Evolutionary conservation across 192 early-diverging fungal genomes (phyloP), one percentile per base, ranked within the genome.

Genomic region (Coemansia sp.): DNA sequence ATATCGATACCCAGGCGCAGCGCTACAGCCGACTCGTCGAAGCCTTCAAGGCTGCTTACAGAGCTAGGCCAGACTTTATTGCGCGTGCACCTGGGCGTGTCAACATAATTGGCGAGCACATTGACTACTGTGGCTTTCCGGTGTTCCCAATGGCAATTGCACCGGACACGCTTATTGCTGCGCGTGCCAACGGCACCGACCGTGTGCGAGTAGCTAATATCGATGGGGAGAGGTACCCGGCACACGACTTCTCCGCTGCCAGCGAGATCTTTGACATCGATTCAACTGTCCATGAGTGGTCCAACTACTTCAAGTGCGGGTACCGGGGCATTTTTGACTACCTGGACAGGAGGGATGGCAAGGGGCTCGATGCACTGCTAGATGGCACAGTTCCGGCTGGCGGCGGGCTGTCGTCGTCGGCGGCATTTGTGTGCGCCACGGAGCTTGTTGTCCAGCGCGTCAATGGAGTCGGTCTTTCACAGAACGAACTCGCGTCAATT

Each of bases 121-220:
- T 98, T 51, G 96, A 98, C 82, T 96, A 96, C 83, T 90, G 88
- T 66, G 95, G 94, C 25, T 93, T 91, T 63, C 92, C 92, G 18
- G 96, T 98, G 16, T 85, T 98, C 23, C 96, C 96, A 34, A 96
- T 96, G 95, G 96, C 94, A 39, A 90, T 98, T 66, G 92, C 90
- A 43, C 85, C 91, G 13, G 77, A 80, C 30, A 65, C 58, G 0
- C 68, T 80, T 18, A 68, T 80, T 18, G 77, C 77, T 4, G 77
- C 57, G 5, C 67, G 68, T 25, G 64, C 71, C 61, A 79, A 68
- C 35, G 65, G 48, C 57, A 64, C 43, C 12, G 56, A 66, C 59
- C 51, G 52, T 20, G 58, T 79, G 13, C 71, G 61, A 2, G n/a
- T 79, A 6, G 64, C 61, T 61, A 79, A 79, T 46, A 20, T 64